Evolutionary conservation across 2,329 filamentous ascomycete genomes (phyloP).

Genomic region (Phaeosphaeriaceae sp.): DNA sequence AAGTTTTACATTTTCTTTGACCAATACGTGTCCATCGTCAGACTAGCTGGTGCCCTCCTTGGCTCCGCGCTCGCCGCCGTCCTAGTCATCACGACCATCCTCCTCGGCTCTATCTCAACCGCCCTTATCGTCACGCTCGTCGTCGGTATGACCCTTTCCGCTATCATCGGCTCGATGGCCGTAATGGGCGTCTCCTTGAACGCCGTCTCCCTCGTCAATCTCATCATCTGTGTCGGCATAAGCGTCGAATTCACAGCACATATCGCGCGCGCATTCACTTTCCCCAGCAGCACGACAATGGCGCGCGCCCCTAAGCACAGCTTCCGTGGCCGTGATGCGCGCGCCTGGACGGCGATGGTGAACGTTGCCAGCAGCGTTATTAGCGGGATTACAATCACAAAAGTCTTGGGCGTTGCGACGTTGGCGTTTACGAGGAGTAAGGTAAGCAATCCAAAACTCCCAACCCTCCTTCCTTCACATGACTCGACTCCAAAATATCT

Average conservation of each 20-base stretch:
- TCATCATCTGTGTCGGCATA: slow-evolving; percentile 97
- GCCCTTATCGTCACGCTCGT: slow-evolving; percentile 83
- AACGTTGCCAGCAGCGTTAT: slow-evolving; percentile 96
- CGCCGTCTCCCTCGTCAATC: slow-evolving; percentile 91
- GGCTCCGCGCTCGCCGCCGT: slow-evolving; percentile 86
- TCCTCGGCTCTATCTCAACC: slow-evolving; percentile 84
- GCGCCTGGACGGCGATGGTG: slow-evolving; percentile 90
- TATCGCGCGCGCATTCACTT: slow-evolving; percentile 94
- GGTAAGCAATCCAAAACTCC: slow-evolving; percentile 36
- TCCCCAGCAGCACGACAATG: slow-evolving; percentile 82
- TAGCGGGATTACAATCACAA: slow-evolving; percentile 94
- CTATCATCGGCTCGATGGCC: slow-evolving; percentile 96
- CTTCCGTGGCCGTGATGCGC: slow-evolving; percentile 81
- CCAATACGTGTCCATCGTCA: slow-evolving; percentile 87
- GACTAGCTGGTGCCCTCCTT: slow-evolving; percentile 78
- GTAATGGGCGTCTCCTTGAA: slow-evolving; percentile 88
- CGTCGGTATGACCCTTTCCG: slow-evolving; percentile 90
- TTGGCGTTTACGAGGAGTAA: slow-evolving; percentile 95
- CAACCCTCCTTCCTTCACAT: too few species aligned
- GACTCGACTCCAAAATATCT: too few species aligned
- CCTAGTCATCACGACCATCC: slow-evolving; percentile 76
- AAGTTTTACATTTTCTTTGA: slow-evolving; percentile 99
- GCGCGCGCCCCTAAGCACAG: slow-evolving; percentile 75
- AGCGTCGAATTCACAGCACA: slow-evolving; percentile 97
- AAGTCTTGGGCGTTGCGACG: slow-evolving; percentile 89